Evolutionary conservation across 139 green algal genomes (phyloP).

Genomic region (Mychonastes homosphaera): DNA sequence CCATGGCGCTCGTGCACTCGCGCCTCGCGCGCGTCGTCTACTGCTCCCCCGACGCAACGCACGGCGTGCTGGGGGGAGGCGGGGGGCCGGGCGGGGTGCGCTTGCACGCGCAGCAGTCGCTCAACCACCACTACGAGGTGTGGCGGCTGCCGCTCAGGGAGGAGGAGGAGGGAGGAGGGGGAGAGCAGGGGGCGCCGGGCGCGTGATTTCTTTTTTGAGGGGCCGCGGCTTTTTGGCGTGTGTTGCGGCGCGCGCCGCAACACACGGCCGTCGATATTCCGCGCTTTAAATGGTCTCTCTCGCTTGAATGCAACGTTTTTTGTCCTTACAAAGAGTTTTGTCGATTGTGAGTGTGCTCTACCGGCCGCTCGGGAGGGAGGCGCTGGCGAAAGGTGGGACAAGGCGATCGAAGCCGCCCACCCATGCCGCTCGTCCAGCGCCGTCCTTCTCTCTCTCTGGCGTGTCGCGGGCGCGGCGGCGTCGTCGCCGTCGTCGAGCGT

Average conservation of each 20-base stretch:
- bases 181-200: not conserved
- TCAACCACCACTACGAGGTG: constrained; percentile 81
- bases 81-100: constrained; percentile 11
- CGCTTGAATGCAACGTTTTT: no score
- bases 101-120: constrained; percentile 54
- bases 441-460: no score
- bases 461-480: no score
- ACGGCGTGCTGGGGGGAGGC: constrained; percentile 49
- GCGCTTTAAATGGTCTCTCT: no score
- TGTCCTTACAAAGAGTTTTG: no score
- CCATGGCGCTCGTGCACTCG: constrained; percentile 86
- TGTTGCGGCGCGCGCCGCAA: not conserved
- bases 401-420: no score
- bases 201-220: not conserved
- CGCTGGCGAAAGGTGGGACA: no score
- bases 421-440: no score
- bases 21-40: constrained; percentile 64
- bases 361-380: no score
- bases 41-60: constrained; percentile 19
- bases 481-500: no score
- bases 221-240: no score
- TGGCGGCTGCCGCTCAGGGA: constrained; percentile 31
- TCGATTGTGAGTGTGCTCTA: no score
- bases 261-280: not conserved
- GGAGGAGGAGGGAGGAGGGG: not conserved